A percentile compares a stretch with the other conserved stretches of the same genome.
These are phyloP conservation scores for Ajuga chamaepitys DNA, from an alignment of 257 asterid species.

Conservation along the genomic window DNA sequence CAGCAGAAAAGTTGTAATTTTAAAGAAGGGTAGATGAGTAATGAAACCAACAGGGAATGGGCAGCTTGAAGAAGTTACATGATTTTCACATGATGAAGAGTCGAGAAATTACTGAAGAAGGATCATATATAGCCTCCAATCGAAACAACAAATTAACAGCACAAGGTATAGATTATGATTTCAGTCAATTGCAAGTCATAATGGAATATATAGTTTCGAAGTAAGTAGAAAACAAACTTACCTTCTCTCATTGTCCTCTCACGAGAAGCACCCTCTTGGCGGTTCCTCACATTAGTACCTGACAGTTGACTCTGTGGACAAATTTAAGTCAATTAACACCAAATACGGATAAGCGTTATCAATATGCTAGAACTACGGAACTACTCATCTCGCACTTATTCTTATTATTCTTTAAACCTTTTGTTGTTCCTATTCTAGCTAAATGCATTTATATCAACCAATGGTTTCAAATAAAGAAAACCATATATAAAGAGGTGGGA, in stretches of 20 bases:
- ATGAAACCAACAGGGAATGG: background rate
- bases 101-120: background rate
- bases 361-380: too few species aligned
- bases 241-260: constrained; percentile 53
- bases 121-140: background rate
- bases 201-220: background rate
- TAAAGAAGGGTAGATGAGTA: background rate
- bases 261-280: constrained; percentile 40
- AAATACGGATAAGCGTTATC: background rate
- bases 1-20: background rate
- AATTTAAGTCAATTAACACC: constrained; percentile 18
- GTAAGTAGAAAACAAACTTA: constrained; percentile 15
- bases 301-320: constrained; percentile 49
- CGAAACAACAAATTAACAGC: background rate
- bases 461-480: background rate
- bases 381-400: background rate
- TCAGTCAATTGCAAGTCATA: background rate
- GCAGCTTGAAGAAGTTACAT: background rate
- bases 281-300: constrained; percentile 51
- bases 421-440: background rate
- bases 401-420: background rate
- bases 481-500: background rate
- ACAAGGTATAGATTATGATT: background rate
- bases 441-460: background rate
- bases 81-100: background rate